phyloP scores from a whole-genome alignment of 495 filamentous ascomycete species.

The Immersiella caudata region DNA sequence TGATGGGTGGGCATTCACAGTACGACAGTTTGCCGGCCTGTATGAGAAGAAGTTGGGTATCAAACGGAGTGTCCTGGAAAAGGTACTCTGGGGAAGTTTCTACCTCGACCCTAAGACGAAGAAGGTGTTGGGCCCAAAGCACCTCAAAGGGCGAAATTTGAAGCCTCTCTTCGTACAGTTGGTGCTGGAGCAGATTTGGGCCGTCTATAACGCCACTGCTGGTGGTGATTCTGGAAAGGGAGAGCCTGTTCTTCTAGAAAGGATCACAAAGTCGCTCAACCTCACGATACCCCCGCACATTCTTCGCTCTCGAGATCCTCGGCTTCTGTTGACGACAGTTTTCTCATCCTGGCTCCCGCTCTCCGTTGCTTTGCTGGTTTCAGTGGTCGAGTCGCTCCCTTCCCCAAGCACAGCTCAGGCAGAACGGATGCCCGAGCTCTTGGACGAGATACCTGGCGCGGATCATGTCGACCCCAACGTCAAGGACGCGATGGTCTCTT shows the following conservation, averaged over 20 bases:
- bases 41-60: constrained; percentile 98
- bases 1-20: constrained; percentile 97
- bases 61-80: constrained; percentile 87
- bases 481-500: constrained; percentile 77
- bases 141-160: constrained; percentile 84
- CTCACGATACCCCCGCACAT: constrained; percentile 82
- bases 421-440: constrained; percentile 73
- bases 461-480: constrained; percentile 66
- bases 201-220: constrained; percentile 88
- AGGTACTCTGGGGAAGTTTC: constrained; percentile 95
- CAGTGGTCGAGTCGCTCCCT: constrained; percentile 89
- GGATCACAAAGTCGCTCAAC: constrained; percentile 90
- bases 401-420: constrained; percentile 84
- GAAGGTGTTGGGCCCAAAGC: constrained; percentile 84
- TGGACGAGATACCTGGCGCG: constrained; percentile 80
- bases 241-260: constrained; percentile 81
- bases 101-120: constrained; percentile 98
- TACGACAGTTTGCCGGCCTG: constrained; percentile 87
- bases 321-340: constrained; percentile 78
- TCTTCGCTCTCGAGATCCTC: constrained; percentile 80
- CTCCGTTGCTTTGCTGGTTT: constrained; percentile 89
- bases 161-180: constrained; percentile 99
- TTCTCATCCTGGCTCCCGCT: constrained; percentile 91
- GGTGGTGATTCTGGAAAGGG: constrained; percentile 82
- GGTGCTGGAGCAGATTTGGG: constrained; percentile 96